Base-by-base conservation (phyloP, 2,329 filamentous ascomycete genomes). In the Exophiala bonariae region DNA sequence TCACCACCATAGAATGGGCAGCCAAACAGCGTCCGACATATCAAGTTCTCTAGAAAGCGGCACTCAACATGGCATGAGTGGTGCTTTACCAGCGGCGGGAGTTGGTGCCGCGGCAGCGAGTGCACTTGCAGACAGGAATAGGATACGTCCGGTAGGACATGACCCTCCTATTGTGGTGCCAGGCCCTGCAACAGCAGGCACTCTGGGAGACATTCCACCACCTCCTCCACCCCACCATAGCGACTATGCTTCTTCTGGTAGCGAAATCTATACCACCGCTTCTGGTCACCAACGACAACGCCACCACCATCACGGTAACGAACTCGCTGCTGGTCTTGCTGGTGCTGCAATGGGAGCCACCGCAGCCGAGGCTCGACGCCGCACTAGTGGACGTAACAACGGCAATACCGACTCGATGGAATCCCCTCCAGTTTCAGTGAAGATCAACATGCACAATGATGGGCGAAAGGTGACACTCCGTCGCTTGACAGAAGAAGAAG, bases 381-480 rank as follows among this genome's bases (percentile, higher is more conserved):
- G 61, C 31, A 59, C 56, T 37, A 64, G 61, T 20, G 58, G 63
- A 34, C 63, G 63, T 32, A 63, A 63, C 35, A 59, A 60, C 14
- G 62, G 61, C 26, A 62, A 67, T 32, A 69, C 73, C 35, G 70
- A 71, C 36, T 71, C 72, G 50, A 66, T 75, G 22, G 71, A 71
- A 18, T 80, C 78, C 0, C 80, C 79, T n/a, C 79, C 80, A 2
- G 79, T 83, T 37, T 81, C 77, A 22, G 75, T 85, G 45, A 82
- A 83, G 62, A 75, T 85, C 33, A 82, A 82, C 60, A 81, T 83
- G 75, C 80, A 83, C 63, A 76, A 78, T 48, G 80, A 84, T 54
- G 80, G 80, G 18, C 74, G 80, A 6, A 78, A 82, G 58, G 80
- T 85, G 28, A 85, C 82, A 2, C 70, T 85, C 6, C 73, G 81